phyloP scores from a whole-genome alignment of 768 basidiomycete species.

The Cystobasidiopsis lactophilus region DNA sequence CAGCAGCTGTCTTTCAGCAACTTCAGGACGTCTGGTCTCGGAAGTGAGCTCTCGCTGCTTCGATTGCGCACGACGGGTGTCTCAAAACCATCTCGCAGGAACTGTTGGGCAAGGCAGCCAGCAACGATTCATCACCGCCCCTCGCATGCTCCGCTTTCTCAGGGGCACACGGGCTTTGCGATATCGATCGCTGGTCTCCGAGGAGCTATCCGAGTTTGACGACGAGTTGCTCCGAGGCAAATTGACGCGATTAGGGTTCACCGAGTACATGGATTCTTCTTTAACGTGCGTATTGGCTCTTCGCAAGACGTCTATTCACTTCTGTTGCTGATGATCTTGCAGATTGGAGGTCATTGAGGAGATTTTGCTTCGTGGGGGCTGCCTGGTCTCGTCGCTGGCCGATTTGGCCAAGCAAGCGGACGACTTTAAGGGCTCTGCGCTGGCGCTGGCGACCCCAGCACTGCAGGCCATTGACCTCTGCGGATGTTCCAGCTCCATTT shows the following conservation, averaged over 20 bases:
- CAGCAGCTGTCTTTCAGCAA: constrained; percentile 83
- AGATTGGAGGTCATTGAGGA: constrained; percentile 67
- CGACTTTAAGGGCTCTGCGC: background rate
- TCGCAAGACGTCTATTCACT: no score
- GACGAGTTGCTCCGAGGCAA: constrained; percentile 59
- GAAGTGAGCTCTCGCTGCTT: no score
- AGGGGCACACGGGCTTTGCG: constrained; percentile 12
- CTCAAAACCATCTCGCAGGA: no score
- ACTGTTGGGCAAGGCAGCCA: constrained; percentile 72
- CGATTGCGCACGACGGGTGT: no score
- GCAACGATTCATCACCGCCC: constrained; percentile 79
- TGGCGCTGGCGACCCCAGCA: constrained; percentile 24
- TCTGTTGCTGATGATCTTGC: no score
- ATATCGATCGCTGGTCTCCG: constrained; percentile 6
- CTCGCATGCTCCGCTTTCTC: constrained; percentile 35
- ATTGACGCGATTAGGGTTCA: constrained; percentile 69
- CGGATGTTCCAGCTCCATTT: constrained; percentile 78
- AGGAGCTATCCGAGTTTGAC: constrained; percentile 4
- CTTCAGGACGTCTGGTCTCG: constrained; percentile 92
- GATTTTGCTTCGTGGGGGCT: constrained; percentile 57
- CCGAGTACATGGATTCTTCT: constrained; percentile 88
- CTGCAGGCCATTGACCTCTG: constrained; percentile 81
- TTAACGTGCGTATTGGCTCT: no score
- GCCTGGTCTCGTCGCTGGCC: constrained; percentile 12
- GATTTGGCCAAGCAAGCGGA: background rate